Evolutionary conservation across 2,329 filamentous ascomycete genomes (phyloP), one percentile per base, ranked within the genome.

Genomic region (Colletotrichum sidae): DNA sequence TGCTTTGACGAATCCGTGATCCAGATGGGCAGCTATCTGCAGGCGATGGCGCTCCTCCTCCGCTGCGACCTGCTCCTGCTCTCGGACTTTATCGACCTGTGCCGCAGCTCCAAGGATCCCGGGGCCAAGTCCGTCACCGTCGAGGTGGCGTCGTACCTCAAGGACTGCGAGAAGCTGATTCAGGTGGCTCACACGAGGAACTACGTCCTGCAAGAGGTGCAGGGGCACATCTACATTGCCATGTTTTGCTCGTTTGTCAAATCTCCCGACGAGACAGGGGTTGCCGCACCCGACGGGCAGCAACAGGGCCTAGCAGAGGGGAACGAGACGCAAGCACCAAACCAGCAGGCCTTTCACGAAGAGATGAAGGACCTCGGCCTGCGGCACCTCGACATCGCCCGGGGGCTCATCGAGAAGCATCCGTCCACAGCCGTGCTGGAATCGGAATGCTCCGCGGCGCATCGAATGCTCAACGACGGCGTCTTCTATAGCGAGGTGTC

Each of bases 151-250:
- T 34, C 56, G 11, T 77, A 79, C 46, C 74, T 79, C 8, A 55
- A 71, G 1, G 78, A 81, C 9, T 85, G 83, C 66, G 54, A 74
- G 1, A 51, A 46, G 0, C 71, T 88, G 9, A 77, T 82, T n/a
- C 41, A 76, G 0, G 69, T 72, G 0, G 83, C 85, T 0, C 56
- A 49, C 2, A 55, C 44, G 1, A 72, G 77, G 0, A 74, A 72
- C 6, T 76, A 80, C 37, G 72, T 78, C 1, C 75, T 79, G 4
- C 80, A 84, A n/a, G 73, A 84, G 64, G 77, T 80, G 0, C 84
- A 89, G 69, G 84, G 80, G 0, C 76, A 83, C 47, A 74, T 88
- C 33, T 84, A 83, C 67, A 79, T 79, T 34, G 83, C 82, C 0
- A 79, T 83, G 6, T 80, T 86, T 38, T 80, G 78, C 46, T 80